Evolutionary conservation across 768 basidiomycete genomes (phyloP), one percentile per base, ranked within the genome.

Genomic region (Pholiota molesta): DNA sequence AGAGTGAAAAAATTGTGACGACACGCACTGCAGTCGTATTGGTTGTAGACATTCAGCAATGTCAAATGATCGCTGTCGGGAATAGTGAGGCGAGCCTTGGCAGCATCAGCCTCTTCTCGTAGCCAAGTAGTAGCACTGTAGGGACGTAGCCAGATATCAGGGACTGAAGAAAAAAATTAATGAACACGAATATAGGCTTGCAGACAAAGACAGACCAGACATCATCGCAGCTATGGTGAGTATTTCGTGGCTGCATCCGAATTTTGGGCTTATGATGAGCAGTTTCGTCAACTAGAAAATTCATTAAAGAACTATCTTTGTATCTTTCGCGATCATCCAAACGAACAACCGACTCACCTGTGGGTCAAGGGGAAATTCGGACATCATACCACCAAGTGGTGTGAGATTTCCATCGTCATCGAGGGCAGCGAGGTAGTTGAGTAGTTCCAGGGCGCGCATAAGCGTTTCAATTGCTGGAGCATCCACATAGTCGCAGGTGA

Each of bases 361-460:
- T 42, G 97, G 97, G 74, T 99, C 97, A n/a, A 99, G 83, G 11
- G 97, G 97, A 81, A 99, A 99, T 68, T 98, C 95, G 0, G 97
- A 96, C 97, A 99, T 98, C 62, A 94, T 89, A 37, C 77, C 80
- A 4, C 97, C 97, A 7, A 99, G 78, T 0, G 87, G 75, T 0
- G 97, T 99, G 60, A 99, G 74, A 55, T 94, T 87, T 13, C 97
- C 96, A 3, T 97, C 94, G 67, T 98, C 95, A 69, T 99, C 95
- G 62, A 99, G 79, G 0, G 96, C 97, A 6, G 90, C 87, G 47
- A 99, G 83, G 74, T 89, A 97, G 71, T 99, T 97, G 52, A 99
- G 82, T 39, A 98, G 76, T 73, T 99, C 97, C 57, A 99, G 78
- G 9, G 97, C 97, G 60, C 96, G 89, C 95, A 99, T 97, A 52